Base-by-base conservation (phyloP, 139 green algal genomes). In the Yamagishiella unicocca region DNA sequence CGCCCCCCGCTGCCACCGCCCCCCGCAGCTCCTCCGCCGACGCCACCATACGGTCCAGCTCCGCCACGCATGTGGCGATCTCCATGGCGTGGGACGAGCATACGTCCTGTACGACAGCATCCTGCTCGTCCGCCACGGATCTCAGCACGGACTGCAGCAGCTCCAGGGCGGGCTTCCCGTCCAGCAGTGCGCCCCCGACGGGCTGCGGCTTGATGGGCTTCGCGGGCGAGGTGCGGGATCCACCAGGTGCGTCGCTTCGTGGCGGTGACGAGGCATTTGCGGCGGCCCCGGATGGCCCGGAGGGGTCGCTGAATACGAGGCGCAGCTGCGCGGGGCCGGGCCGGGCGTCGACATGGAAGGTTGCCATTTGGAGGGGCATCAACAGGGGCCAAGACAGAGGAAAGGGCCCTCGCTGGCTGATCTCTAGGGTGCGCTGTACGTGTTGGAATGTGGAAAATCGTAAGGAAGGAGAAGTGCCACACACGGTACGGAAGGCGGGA, bases 51-150 rank as follows among this genome's bases (percentile, higher is more conserved):
- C 7, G 42, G 55, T 89, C 89, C 61, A 96, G 79, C 75, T 96
- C 93, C 21, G 92, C 87, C 55, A 95, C 86, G 10, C 86, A 90
- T 1, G 82, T 38, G 0, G 92, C 90, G 61, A 96, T 96, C 46
- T 95, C 93, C 55, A 89, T 82, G 6, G 93, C 92, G 46, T 95
- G 92, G 1, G 73, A 70, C 77, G 85, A 91, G 87, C 91, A 94
- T 1, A 94, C 87, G 7, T 94, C 89, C 24, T 87, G 5, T 21
- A 96, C 92, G 33, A 91, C 85, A 0, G 45, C 73, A 24, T 84
- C 87, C 86, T 91, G 88, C 61, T 95, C 93, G 25, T 88, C 88
- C 29, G 91, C 89, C 29, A 95, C 88, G 19, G 83, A 54, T 37
- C 84, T 50, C 33, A 96, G 89, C 14, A 71, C 78, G 7, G 58